phyloP scores from a whole-genome alignment of 2,329 filamentous ascomycete species.

The Chalaropsis ovoidea region DNA sequence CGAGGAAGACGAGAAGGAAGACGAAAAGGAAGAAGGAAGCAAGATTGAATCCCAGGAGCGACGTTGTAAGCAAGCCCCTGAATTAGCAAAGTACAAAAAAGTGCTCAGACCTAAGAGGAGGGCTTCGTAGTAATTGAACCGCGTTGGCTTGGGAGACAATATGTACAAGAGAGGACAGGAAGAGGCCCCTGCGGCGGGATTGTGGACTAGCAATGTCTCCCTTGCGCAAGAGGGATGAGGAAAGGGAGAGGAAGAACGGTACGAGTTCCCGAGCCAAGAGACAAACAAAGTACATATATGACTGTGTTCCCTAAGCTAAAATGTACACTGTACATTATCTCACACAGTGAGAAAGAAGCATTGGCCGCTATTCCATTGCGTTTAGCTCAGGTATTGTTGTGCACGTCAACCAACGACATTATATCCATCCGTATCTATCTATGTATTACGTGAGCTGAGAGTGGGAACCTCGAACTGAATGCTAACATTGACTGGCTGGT shows the following conservation, averaged over 20 bases:
- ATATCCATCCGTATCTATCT: too few species aligned
- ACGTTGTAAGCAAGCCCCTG: conserved; percentile 15
- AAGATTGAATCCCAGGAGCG: not conserved
- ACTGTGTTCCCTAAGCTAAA: too few species aligned
- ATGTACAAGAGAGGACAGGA: not conserved
- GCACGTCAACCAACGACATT: too few species aligned
- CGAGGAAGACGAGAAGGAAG: not conserved
- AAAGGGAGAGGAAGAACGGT: not conserved
- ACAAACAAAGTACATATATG: too few species aligned
- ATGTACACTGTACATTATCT: too few species aligned
- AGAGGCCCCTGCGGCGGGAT: conserved; percentile 17
- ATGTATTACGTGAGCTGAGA: too few species aligned
- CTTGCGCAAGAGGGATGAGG: not conserved
- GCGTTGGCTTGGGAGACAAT: not conserved
- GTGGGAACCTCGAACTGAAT: too few species aligned
- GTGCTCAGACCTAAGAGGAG: conserved; percentile 8
- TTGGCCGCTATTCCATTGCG: too few species aligned
- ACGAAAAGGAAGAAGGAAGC: not conserved
- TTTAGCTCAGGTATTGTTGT: too few species aligned
- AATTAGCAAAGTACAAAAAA: not conserved
- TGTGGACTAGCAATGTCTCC: not conserved
- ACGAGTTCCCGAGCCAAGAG: not conserved
- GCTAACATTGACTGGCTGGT: not conserved
- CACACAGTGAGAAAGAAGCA: too few species aligned
- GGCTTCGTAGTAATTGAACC: not conserved